Evolutionary conservation across 139 green algal genomes (phyloP).

Genomic region (Chlorella vulgaris): DNA sequence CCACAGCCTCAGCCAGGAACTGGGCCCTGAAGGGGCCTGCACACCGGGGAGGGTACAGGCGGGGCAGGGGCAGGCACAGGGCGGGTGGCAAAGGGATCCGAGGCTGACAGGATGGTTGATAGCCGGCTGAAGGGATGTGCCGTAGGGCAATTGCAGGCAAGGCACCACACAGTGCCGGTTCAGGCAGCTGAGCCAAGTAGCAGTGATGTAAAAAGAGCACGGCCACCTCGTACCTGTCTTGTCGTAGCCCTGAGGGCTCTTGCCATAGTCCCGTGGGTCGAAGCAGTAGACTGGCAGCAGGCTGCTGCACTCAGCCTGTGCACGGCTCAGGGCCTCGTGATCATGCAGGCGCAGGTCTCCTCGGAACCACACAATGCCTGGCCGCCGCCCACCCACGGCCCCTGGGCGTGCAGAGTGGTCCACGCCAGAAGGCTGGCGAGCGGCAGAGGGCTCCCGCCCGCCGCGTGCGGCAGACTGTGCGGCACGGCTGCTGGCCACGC

Average conservation of each 20-base stretch:
- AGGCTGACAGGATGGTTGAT: neutral
- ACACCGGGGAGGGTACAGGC: neutral
- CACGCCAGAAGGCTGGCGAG: neutral
- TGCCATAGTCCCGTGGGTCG: constrained; percentile 63
- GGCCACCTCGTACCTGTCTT: constrained; percentile 13
- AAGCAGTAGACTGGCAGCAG: constrained; percentile 69
- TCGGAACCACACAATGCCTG: constrained; percentile 50
- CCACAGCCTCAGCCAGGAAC: constrained; percentile 67
- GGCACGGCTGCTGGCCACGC: neutral
- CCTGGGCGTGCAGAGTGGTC: neutral
- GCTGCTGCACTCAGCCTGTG: constrained; percentile 39
- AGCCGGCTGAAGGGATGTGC: no score
- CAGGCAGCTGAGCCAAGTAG: neutral
- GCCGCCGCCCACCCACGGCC: constrained; percentile 3
- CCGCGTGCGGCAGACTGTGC: neutral
- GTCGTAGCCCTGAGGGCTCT: constrained; percentile 57
- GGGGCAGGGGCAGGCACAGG: neutral
- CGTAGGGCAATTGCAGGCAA: no score
- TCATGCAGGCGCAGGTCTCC: constrained; percentile 67
- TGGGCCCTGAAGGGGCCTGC: constrained; percentile 40
- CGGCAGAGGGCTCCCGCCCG: neutral
- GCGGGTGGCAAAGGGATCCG: neutral
- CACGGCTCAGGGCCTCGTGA: constrained; percentile 55
- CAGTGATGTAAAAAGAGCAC: neutral
- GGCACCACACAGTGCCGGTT: no score